phyloP scores from a whole-genome alignment of 192 early-diverging fungal genomes.

The Geranomyces michiganensis region DNA sequence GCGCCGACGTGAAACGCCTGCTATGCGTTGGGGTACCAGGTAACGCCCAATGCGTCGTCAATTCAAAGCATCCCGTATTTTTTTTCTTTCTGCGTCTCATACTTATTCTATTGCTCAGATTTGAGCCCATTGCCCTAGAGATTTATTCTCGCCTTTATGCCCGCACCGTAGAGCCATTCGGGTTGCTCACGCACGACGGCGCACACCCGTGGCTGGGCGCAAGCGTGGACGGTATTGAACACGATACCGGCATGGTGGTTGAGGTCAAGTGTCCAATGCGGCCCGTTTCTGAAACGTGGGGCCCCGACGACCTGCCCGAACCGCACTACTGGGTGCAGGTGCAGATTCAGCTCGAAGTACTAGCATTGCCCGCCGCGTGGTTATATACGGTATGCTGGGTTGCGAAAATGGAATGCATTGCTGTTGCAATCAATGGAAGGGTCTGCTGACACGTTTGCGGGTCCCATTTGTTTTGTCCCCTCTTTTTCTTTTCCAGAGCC shows the following conservation, averaged over 20 bases:
- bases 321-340: conserved; percentile 30
- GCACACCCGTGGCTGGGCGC: conserved; percentile 22
- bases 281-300: neutral
- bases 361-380: conserved; percentile 6
- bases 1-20: neutral
- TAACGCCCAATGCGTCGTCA: conserved; percentile 5
- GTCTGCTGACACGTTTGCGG: neutral
- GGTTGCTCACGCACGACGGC: conserved; percentile 21
- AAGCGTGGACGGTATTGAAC: conserved; percentile 16
- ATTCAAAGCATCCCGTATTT: too few relatives aligned
- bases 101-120: neutral
- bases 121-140: conserved; percentile 12
- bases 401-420: too few relatives aligned
- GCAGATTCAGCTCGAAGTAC: conserved; percentile 24
- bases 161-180: conserved; percentile 10
- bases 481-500: conserved; percentile 7
- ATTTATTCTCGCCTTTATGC: neutral
- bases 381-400: conserved; percentile 13
- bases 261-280: conserved; percentile 29
- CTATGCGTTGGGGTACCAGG: conserved; percentile 11
- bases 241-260: conserved; percentile 5
- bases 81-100: too few relatives aligned
- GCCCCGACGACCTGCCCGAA: conserved; percentile 3
- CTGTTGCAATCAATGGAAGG: neutral
- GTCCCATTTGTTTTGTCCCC: neutral